These are phyloP conservation scores for Arabidopsis hybrid DNA, from an alignment of 441 rosid genomes.

Conservation along the genomic window DNA sequence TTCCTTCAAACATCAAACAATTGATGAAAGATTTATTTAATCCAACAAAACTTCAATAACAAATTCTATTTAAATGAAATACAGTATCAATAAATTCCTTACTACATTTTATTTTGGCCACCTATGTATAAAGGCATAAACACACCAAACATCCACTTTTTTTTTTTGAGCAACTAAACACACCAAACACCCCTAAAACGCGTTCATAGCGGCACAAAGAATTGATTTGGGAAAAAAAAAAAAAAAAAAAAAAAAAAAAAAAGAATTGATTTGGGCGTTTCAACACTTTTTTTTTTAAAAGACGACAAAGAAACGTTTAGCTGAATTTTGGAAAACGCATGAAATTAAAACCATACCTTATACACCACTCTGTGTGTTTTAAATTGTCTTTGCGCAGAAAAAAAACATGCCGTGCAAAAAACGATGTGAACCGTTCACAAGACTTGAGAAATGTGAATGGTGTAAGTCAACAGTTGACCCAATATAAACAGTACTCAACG, in stretches of 20 bases:
- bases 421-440: slow-evolving; percentile 6
- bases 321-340: slow-evolving; percentile 1
- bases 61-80: too few relatives aligned
- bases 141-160: background rate
- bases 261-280: slow-evolving; percentile 8
- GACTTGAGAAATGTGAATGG: slow-evolving; percentile 8
- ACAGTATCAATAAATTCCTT: too few relatives aligned
- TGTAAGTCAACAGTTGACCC: background rate
- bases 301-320: background rate
- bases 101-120: too few relatives aligned
- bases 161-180: too few relatives aligned
- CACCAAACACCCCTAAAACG: background rate
- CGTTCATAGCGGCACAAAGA: slow-evolving; percentile 10
- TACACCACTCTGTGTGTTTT: background rate
- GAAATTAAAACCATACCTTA: background rate
- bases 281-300: background rate
- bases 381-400: background rate
- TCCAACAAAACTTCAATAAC: too few relatives aligned
- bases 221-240: too few relatives aligned
- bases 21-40: too few relatives aligned
- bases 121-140: too few relatives aligned
- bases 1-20: too few relatives aligned
- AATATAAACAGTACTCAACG: background rate
- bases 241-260: too few relatives aligned
- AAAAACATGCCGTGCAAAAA: background rate